These are phyloP conservation scores for Phialocephala subalpina DNA, from an alignment of 2,329 filamentous ascomycete genomes.

Conservation along the genomic window DNA sequence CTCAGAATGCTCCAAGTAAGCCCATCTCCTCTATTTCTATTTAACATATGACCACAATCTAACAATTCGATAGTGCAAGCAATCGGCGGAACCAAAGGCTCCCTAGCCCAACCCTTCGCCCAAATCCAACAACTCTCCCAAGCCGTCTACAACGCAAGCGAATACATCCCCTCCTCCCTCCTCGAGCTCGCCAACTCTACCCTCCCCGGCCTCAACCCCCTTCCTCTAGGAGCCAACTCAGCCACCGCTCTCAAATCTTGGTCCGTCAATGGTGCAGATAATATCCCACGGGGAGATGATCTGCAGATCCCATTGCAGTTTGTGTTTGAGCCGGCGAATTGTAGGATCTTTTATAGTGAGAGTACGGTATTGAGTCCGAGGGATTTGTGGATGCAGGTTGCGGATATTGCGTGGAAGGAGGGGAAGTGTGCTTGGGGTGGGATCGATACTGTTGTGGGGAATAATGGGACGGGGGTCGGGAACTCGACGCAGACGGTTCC, in stretches of 20 bases:
- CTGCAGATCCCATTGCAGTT: slow-evolving; percentile 60
- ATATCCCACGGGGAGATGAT: slow-evolving; percentile 37
- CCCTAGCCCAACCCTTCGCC: slow-evolving; percentile 50
- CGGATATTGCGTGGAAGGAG: slow-evolving; percentile 26
- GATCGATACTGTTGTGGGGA: background rate
- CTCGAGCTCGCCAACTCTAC: slow-evolving; percentile 17
- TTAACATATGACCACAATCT: background rate
- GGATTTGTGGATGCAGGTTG: slow-evolving; percentile 52
- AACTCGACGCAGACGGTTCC: background rate
- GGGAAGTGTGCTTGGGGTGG: slow-evolving; percentile 13
- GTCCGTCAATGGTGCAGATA: slow-evolving; percentile 51
- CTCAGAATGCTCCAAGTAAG: slow-evolving; percentile 47
- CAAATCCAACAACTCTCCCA: slow-evolving; percentile 33
- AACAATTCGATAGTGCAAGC: slow-evolving; percentile 50
- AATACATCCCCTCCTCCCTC: slow-evolving; percentile 22
- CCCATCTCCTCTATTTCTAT: background rate
- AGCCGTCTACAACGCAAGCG: slow-evolving; percentile 12
- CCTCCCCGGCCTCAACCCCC: slow-evolving; percentile 21
- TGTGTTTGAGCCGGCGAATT: slow-evolving; percentile 65
- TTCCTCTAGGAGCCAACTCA: slow-evolving; percentile 20
- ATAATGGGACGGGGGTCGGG: background rate
- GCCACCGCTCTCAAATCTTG: slow-evolving; percentile 35
- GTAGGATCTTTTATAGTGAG: slow-evolving; percentile 63
- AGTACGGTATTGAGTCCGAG: slow-evolving; percentile 56
- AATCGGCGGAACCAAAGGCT: slow-evolving; percentile 44